phyloP scores from a whole-genome alignment of 306 rosid genomes.

The Fragaria iinumae region DNA sequence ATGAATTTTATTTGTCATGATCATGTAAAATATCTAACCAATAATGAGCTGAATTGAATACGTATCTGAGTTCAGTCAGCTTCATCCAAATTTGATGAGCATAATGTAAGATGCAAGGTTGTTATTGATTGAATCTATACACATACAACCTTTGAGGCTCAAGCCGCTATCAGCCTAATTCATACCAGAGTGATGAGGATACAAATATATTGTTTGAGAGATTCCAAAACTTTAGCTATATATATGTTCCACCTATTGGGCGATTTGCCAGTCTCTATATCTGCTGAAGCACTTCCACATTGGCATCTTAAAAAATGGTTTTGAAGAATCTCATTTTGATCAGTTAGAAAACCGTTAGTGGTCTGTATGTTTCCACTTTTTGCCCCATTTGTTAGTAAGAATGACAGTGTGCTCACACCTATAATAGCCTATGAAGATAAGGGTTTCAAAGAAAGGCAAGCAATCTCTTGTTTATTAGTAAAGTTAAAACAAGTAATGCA shows the following conservation, averaged over 20 bases:
- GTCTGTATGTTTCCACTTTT: neutral
- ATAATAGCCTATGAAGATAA: neutral
- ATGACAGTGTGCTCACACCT: neutral
- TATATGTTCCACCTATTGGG: neutral
- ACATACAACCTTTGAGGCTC: neutral
- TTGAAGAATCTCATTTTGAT: neutral
- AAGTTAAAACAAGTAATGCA: neutral
- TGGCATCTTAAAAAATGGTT: neutral
- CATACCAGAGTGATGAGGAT: neutral
- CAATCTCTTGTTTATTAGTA: neutral
- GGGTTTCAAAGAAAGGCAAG: neutral
- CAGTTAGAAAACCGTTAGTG: neutral
- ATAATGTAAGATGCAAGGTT: neutral
- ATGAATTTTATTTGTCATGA: neutral
- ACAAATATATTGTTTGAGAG: neutral
- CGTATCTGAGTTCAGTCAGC: neutral
- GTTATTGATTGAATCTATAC: neutral
- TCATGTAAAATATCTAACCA: neutral
- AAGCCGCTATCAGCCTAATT: constrained; percentile 1
- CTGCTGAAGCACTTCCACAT: neutral
- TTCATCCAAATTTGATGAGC: neutral
- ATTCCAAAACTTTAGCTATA: neutral
- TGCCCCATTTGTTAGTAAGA: neutral
- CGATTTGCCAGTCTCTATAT: neutral
- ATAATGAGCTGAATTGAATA: neutral